Conservation (phyloP, 306 rosid genomes). For the Acacia confusa region DNA sequence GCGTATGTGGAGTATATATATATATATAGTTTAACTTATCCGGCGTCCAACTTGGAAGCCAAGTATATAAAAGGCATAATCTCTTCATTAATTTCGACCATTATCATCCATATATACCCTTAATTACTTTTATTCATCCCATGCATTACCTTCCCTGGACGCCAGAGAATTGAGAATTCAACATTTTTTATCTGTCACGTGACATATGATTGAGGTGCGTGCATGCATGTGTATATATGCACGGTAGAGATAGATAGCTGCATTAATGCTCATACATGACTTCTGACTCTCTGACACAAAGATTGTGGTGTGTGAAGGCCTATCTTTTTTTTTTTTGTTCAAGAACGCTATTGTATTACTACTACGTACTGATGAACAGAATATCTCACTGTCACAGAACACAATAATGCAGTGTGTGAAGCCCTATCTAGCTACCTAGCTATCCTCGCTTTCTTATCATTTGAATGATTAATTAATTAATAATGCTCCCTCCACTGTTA, state of each 20-base stretch:
- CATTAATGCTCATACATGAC: neutral
- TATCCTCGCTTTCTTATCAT: neutral
- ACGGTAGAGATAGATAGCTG: neutral
- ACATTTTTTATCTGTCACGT: neutral
- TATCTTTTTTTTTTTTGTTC: too few species aligned
- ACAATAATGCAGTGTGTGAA: too few species aligned
- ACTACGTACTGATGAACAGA: too few species aligned
- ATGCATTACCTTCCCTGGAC: neutral
- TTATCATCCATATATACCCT: neutral
- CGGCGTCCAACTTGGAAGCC: neutral
- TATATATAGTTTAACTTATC: neutral
- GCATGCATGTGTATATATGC: neutral
- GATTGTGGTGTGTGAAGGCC: slow-evolving; percentile 6
- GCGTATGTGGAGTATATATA: too few species aligned
- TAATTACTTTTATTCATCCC: neutral
- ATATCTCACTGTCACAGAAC: too few species aligned
- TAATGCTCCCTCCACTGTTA: neutral
- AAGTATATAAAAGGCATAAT: neutral
- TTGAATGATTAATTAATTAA: neutral
- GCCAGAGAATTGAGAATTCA: neutral
- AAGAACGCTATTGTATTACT: too few species aligned
- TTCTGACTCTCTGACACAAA: neutral
- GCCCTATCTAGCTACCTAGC: neutral
- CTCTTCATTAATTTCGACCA: neutral
- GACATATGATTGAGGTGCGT: slow-evolving; percentile 18